phyloP scores from a whole-genome alignment of 2,329 filamentous ascomycete genomes.

The Cadophora malorum region DNA sequence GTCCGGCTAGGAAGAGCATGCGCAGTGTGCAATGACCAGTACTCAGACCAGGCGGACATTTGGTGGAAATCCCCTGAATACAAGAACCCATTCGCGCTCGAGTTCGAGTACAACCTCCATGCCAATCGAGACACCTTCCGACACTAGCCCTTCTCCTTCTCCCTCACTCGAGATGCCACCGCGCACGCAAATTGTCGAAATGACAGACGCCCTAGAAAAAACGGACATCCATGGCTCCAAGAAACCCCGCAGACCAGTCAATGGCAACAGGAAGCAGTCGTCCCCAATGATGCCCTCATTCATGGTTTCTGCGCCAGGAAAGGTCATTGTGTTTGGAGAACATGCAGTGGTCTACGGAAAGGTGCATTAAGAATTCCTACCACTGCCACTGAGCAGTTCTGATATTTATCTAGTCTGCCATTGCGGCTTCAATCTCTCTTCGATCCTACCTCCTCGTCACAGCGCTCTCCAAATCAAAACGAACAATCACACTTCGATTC shows the following conservation, averaged over 20 bases:
- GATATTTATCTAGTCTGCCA: conserved; percentile 68
- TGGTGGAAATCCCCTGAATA: conserved; percentile 32
- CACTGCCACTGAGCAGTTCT: conserved; percentile 13
- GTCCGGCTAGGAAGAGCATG: conserved; percentile 4
- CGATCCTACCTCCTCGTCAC: conserved; percentile 97
- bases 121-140: conserved; percentile 37
- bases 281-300: conserved; percentile 83
- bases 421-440: conserved; percentile 93
- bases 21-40: conserved; percentile 35
- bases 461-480: conserved; percentile 87
- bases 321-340: conserved; percentile 98
- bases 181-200: conserved; percentile 28
- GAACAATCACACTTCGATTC: conserved; percentile 87
- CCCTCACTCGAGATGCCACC: conserved; percentile 34
- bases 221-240: conserved; percentile 36
- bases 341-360: conserved; percentile 98
- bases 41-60: conserved; percentile 27
- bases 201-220: conserved; percentile 30
- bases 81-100: conserved; percentile 34
- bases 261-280: conserved; percentile 65
- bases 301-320: conserved; percentile 97
- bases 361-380: conserved; percentile 54
- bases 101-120: conserved; percentile 36
- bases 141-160: conserved; percentile 33
- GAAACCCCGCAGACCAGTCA: conserved; percentile 31